phyloP scores from a whole-genome alignment of 2,329 filamentous ascomycete species.

The Talaromyces sp. region DNA sequence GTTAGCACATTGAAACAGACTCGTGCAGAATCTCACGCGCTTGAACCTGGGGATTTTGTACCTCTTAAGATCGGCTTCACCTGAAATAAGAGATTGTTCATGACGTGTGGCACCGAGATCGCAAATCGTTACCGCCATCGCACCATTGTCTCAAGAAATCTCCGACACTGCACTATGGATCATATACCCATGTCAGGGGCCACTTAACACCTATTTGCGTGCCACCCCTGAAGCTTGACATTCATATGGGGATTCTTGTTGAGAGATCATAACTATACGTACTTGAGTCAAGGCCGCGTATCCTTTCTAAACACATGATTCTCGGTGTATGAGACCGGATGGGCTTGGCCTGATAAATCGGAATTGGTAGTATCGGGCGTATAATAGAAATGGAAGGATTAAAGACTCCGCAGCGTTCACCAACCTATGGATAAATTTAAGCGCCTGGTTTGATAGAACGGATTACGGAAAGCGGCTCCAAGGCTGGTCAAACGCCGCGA shows the following conservation, averaged over 20 bases:
- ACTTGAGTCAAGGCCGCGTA: not conserved
- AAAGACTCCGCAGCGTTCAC: not conserved
- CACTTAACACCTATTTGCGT: not conserved
- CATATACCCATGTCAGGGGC: not conserved
- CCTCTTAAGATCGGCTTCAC: not conserved
- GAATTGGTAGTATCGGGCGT: not conserved
- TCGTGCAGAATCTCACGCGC: not conserved
- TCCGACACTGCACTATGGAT: not conserved
- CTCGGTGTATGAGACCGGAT: not conserved
- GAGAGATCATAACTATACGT: not conserved
- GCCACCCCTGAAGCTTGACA: not conserved
- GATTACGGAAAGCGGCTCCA: not conserved
- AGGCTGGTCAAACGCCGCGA: not conserved
- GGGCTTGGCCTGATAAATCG: not conserved
- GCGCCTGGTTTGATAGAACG: too few species aligned
- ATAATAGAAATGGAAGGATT: not conserved
- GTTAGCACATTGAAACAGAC: not conserved
- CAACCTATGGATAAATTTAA: not conserved
- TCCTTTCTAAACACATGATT: not conserved
- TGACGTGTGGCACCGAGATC: not conserved
- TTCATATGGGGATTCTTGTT: not conserved
- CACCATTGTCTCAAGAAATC: not conserved
- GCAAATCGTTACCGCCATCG: not conserved
- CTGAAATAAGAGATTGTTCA: not conserved
- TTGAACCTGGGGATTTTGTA: not conserved